A percentile compares a stretch with the other conserved stretches of the same genome.
These are phyloP conservation scores for Geoglossum cookeanum DNA, from an alignment of 2,329 filamentous ascomycete species.

Conservation along the genomic window DNA sequence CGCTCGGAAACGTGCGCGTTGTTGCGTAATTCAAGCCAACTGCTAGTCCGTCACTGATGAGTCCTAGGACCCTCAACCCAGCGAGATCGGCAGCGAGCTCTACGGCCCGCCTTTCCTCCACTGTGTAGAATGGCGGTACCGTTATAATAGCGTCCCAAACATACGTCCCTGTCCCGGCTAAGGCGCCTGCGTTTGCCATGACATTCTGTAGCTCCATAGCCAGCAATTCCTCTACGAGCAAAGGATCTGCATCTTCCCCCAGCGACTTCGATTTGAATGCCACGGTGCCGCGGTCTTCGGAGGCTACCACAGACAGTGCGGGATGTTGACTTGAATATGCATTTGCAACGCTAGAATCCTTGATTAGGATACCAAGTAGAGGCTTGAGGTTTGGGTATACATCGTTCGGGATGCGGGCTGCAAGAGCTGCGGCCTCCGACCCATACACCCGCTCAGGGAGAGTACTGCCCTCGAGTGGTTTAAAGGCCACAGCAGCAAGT, in stretches of 20 bases:
- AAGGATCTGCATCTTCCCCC: constrained; percentile 43
- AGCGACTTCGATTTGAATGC: constrained; percentile 64
- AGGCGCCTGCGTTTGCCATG: constrained; percentile 64
- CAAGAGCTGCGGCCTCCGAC: constrained; percentile 72
- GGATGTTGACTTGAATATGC: constrained; percentile 64
- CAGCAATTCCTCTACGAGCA: constrained; percentile 76
- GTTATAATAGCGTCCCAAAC: constrained; percentile 78
- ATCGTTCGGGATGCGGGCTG: constrained; percentile 75
- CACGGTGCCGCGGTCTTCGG: constrained; percentile 45
- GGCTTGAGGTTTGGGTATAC: constrained; percentile 90
- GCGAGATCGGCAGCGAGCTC: constrained; percentile 72
- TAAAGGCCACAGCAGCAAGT: constrained; percentile 77
- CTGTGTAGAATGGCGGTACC: constrained; percentile 74
- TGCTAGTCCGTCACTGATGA: constrained; percentile 78
- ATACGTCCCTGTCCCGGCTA: constrained; percentile 55
- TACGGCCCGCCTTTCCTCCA: constrained; percentile 74
- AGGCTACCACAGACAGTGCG: constrained; percentile 47
- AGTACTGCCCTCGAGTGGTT: constrained; percentile 41
- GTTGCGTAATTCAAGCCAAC: constrained; percentile 94
- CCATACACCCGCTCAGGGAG: constrained; percentile 88
- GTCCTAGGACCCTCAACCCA: constrained; percentile 63
- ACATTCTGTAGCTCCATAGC: constrained; percentile 94
- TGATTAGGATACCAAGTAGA: constrained; percentile 53
- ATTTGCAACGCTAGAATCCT: constrained; percentile 39
- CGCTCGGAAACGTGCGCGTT: constrained; percentile 67